These are phyloP conservation scores for Blastomyces parvus DNA, from an alignment of 2,329 filamentous ascomycete genomes.

Conservation along the genomic window DNA sequence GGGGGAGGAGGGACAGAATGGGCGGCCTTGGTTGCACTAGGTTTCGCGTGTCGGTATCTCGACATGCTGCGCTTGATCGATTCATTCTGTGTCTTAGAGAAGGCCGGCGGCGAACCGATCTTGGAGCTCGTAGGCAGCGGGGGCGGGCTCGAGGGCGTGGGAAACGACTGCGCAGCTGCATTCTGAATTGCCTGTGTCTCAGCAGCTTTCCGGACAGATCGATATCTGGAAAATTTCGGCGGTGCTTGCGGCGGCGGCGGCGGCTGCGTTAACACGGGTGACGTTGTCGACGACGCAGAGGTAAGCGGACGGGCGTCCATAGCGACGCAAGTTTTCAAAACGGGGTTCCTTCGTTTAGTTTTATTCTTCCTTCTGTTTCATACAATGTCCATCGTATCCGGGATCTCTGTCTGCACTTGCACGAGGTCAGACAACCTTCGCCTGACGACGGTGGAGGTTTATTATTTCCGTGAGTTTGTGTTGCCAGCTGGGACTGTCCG, in stretches of 20 bases:
- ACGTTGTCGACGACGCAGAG: not conserved
- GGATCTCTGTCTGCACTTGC: not conserved
- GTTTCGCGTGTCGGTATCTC: constrained; percentile 28
- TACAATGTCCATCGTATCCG: constrained; percentile 1
- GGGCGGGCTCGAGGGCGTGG: constrained; percentile 3
- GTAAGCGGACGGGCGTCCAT: not conserved
- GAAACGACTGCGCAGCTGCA: constrained; percentile 6
- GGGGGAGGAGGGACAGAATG: constrained; percentile 13
- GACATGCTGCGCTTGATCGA: constrained; percentile 30
- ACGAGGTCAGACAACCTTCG: not conserved
- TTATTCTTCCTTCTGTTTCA: not conserved
- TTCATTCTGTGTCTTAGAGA: constrained; percentile 19
- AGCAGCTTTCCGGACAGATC: constrained; percentile 44
- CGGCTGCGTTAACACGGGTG: not conserved
- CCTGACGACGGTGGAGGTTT: not conserved
- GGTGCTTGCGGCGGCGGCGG: constrained; percentile 14
- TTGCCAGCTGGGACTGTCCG: not conserved
- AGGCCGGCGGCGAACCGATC: not conserved
- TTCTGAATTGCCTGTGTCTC: constrained; percentile 23
- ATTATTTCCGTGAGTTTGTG: not conserved
- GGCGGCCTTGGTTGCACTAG: constrained; percentile 10
- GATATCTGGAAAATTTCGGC: constrained; percentile 49
- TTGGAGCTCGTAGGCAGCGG: constrained; percentile 15
- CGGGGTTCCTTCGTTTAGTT: not conserved
- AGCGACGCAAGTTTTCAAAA: not conserved